Evolutionary conservation across 495 filamentous ascomycete species (phyloP), one percentile per base, ranked within the genome.

Genomic region (Hypoxylon rickii): DNA sequence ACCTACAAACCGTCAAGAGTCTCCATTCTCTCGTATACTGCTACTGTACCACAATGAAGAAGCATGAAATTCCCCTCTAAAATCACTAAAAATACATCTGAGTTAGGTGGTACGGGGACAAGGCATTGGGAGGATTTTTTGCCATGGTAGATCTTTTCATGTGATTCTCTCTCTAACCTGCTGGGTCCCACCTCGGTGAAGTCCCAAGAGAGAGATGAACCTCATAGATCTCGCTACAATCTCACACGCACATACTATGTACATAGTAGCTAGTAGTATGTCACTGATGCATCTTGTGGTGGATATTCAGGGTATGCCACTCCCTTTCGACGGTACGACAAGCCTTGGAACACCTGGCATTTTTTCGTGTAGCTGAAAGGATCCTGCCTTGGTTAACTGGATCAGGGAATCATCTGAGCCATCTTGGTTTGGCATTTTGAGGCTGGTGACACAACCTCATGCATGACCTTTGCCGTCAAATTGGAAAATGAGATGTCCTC

Each of bases 381-480:
- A 50, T 20, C n/a, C 57, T 41, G 58, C 45, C n/a, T 44, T 53
- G 53, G 53, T 57, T 56, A 56, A 57, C 48, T 62, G 31, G 5
- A 29, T 39, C 22, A 34, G 31, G n/a, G 32, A 52, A 29, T 59
- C 45, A 47, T 51, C 44, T 26, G 34, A 20, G 37, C 58, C 29
- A 38, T 22, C 58, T 22, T 55, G 44, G 31, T 51, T 54, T 37
- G 34, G 21, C 52, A 47, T 53, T 46, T 36, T 58, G 53, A 57
- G 53, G 59, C 53, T 58, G 59, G 59, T 63, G 13, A 48, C 59
- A 63, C 59, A 45, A 58, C 59, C 44, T 57, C 49, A 63, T 63
- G 59, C 59, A 58, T 13, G 48, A 50, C 21, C 53, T 57, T 63
- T 48, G 47, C 59, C 53, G 48, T 58, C 59, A 49, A 63, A 63